A percentile compares a stretch with the other conserved stretches of the same genome.
Conservation (phyloP, 768 basidiomycete genomes). For the Lanmaoa rubissima region DNA sequence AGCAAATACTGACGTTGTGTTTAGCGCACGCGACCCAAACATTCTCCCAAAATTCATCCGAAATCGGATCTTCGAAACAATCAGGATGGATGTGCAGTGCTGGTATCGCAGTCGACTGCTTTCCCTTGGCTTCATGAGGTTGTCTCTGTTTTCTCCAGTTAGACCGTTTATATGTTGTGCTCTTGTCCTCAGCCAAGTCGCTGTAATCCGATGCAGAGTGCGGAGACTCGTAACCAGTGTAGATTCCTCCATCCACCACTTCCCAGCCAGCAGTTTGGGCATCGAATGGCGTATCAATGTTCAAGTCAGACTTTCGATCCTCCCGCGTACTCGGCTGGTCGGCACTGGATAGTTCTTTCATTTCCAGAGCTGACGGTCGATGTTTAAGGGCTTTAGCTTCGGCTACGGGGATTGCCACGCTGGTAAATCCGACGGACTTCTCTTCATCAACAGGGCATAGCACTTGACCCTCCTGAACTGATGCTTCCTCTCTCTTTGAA, state of each 20-base stretch:
- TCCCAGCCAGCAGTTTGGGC: slow-evolving; percentile 42
- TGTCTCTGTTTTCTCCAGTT: slow-evolving; percentile 58
- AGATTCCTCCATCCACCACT: slow-evolving; percentile 40
- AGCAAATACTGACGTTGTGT: slow-evolving; percentile 67
- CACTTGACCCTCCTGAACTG: slow-evolving; percentile 48
- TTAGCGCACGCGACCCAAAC: slow-evolving; percentile 86
- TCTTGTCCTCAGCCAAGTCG: slow-evolving; percentile 48
- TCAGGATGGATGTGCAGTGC: slow-evolving; percentile 73
- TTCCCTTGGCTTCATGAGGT: slow-evolving; percentile 50
- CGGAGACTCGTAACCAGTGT: slow-evolving; percentile 47
- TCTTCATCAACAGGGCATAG: slow-evolving; percentile 52
- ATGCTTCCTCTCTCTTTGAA: slow-evolving; percentile 29
- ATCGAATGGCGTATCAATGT: slow-evolving; percentile 21
- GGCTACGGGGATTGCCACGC: slow-evolving; percentile 61
- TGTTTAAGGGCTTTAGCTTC: slow-evolving; percentile 64
- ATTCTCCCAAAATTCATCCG: slow-evolving; percentile 84
- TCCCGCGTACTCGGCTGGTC: slow-evolving; percentile 29
- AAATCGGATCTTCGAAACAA: slow-evolving; percentile 86
- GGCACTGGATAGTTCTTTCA: slow-evolving; percentile 23
- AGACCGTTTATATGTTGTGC: slow-evolving; percentile 48
- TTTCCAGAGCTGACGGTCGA: slow-evolving; percentile 37
- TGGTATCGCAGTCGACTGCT: slow-evolving; percentile 59
- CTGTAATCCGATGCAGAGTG: slow-evolving; percentile 43
- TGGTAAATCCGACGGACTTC: slow-evolving; percentile 55
- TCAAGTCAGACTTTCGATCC: not conserved